phyloP scores from a whole-genome alignment of 1,139 yeast species.

The Arxiozyma telluris region DNA sequence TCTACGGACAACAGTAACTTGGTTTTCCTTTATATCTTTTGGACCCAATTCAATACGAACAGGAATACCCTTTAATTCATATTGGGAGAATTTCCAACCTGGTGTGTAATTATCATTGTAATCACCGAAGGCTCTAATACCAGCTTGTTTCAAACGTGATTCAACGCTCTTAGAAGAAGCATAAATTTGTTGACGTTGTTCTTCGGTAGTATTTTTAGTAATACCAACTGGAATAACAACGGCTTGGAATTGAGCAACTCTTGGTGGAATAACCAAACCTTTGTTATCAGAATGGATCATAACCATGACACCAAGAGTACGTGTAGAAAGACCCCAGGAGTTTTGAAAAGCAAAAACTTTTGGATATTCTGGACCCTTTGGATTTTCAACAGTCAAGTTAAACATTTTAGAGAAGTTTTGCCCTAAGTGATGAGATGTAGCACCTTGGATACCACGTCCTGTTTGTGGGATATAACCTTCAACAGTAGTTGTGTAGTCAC shows the following conservation, averaged over 20 bases:
- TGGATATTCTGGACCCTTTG: slow-evolving; percentile 80
- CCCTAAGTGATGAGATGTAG: slow-evolving; percentile 95
- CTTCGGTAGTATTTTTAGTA: slow-evolving; percentile 76
- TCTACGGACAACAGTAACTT: slow-evolving; percentile 87
- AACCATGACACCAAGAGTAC: slow-evolving; percentile 98
- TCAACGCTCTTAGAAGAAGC: slow-evolving; percentile 65
- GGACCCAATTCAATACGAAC: slow-evolving; percentile 94
- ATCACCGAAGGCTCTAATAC: slow-evolving; percentile 74
- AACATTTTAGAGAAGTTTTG: slow-evolving; percentile 99
- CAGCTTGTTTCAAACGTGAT: slow-evolving; percentile 43
- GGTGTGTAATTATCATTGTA: slow-evolving; percentile 92
- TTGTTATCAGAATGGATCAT: slow-evolving; percentile 98
- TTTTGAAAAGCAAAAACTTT: slow-evolving; percentile 88
- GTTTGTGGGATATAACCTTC: slow-evolving; percentile 98
- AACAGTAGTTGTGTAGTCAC: slow-evolving; percentile 86
- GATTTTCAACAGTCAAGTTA: slow-evolving; percentile 89
- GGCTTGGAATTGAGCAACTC: slow-evolving; percentile 87
- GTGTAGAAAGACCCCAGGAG: slow-evolving; percentile 98
- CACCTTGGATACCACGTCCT: slow-evolving; percentile 99
- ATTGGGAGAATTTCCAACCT: slow-evolving; percentile 97
- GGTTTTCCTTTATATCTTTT: slow-evolving; percentile 73
- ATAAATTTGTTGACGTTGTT: slow-evolving; percentile 58
- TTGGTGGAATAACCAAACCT: slow-evolving; percentile 96
- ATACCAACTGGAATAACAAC: slow-evolving; percentile 93
- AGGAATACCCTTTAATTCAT: slow-evolving; percentile 95